Evolutionary conservation across 352 stramenopile genomes (phyloP).

Genomic region (Phytophthora fragariaefolia): DNA sequence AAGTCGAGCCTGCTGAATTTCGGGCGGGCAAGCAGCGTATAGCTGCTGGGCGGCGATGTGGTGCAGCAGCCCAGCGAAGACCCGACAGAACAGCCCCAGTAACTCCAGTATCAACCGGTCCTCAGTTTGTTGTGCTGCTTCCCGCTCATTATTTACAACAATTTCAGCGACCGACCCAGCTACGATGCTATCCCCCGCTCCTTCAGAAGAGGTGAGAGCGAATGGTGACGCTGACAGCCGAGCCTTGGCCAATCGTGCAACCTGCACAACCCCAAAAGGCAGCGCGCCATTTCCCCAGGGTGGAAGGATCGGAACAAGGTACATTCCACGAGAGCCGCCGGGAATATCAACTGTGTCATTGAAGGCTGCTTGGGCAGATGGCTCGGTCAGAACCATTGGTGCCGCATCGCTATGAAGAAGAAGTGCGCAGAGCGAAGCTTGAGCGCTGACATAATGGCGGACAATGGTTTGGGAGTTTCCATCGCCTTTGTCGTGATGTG

Average conservation of each 20-base stretch:
- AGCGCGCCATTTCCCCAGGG: slow-evolving; percentile 44
- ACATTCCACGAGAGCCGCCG: slow-evolving; percentile 61
- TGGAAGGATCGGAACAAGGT: slow-evolving; percentile 63
- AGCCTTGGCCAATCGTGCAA: slow-evolving; percentile 49
- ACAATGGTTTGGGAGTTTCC: slow-evolving; percentile 28
- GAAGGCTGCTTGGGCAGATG: slow-evolving; percentile 57
- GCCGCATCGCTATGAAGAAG: slow-evolving; percentile 24
- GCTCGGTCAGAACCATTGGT: slow-evolving; percentile 48
- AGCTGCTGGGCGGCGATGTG: slow-evolving; percentile 61
- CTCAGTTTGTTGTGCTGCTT: slow-evolving; percentile 50
- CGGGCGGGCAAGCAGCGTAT: slow-evolving; percentile 50
- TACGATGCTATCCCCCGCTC: background rate
- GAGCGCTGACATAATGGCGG: slow-evolving; percentile 65
- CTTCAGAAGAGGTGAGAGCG: slow-evolving; percentile 25
- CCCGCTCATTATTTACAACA: slow-evolving; percentile 47
- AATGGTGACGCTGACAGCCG: slow-evolving; percentile 28
- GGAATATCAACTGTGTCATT: slow-evolving; percentile 78
- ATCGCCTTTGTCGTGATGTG: slow-evolving; percentile 18
- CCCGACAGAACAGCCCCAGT: slow-evolving; percentile 56
- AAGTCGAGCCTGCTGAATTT: slow-evolving; percentile 59
- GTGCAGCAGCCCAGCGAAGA: slow-evolving; percentile 67
- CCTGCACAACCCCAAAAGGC: slow-evolving; percentile 72
- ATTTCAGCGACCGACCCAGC: slow-evolving; percentile 16
- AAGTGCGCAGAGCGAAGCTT: slow-evolving; percentile 63
- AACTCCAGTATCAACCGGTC: slow-evolving; percentile 65